A percentile compares a stretch with the other conserved stretches of the same genome.
phyloP scores from a whole-genome alignment of 2,329 filamentous ascomycete species.

The Ophiostoma fasciatum region DNA sequence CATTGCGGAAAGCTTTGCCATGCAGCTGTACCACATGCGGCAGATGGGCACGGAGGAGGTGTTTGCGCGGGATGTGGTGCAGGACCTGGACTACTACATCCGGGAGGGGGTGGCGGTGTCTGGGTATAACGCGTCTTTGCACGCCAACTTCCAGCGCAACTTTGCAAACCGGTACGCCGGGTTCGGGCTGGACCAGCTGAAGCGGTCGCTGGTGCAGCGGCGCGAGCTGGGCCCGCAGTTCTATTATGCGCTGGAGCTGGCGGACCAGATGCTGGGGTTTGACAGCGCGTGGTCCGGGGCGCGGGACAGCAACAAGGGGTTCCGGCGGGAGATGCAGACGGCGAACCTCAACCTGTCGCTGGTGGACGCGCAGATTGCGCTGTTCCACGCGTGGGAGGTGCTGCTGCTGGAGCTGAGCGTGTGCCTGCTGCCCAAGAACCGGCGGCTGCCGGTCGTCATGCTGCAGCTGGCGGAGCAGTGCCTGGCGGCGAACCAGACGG shows the following conservation, averaged over 20 bases:
- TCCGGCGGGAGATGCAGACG: slow-evolving; percentile 65
- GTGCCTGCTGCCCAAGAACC: slow-evolving; percentile 33
- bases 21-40: slow-evolving; percentile 77
- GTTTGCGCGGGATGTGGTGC: slow-evolving; percentile 56
- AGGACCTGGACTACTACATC: slow-evolving; percentile 65
- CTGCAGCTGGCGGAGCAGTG: slow-evolving; percentile 63
- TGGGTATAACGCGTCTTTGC: slow-evolving; percentile 75
- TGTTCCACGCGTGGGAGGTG: slow-evolving; percentile 83
- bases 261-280: slow-evolving; percentile 59
- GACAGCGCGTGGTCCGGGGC: slow-evolving; percentile 64
- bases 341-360: slow-evolving; percentile 86
- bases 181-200: slow-evolving; percentile 63
- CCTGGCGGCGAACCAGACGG: slow-evolving; percentile 55
- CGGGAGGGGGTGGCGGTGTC: slow-evolving; percentile 63
- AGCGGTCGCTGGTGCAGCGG: slow-evolving; percentile 53
- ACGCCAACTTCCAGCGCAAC: slow-evolving; percentile 73
- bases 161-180: slow-evolving; percentile 64
- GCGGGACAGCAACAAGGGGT: slow-evolving; percentile 38
- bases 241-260: slow-evolving; percentile 70
- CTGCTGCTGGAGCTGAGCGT: slow-evolving; percentile 71
- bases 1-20: slow-evolving; percentile 74
- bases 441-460: slow-evolving; percentile 37
- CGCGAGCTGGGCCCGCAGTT: slow-evolving; percentile 59
- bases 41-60: slow-evolving; percentile 53
- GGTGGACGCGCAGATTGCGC: slow-evolving; percentile 76